Evolutionary conservation across 192 early-diverging fungal genomes (phyloP), one percentile per base, ranked within the genome.

Genomic region (Coemansia sp.): DNA sequence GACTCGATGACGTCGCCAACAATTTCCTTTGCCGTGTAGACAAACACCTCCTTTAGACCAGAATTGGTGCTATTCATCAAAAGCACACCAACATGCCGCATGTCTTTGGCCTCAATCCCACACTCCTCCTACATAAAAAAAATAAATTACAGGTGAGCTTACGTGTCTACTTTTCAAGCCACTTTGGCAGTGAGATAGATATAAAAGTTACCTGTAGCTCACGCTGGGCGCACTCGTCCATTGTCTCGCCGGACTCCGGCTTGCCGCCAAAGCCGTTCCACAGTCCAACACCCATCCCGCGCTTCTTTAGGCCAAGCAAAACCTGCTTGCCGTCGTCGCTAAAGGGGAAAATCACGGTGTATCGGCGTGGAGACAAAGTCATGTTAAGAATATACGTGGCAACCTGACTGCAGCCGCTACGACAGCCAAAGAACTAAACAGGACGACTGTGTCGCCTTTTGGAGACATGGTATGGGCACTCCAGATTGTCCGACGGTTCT

Each of bases 191-290:
- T 16, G 42, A 32, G 2, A 6, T 33, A 44, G 32, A 35, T 21
- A 46, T 23, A 65, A 59, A 13, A 68, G 30, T 28, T 68, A 78
- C 86, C 74, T 87, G 66, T 19, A 92, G 75, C 46, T 93, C 92
- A 4, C 92, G 86, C 2, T 69, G 60, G 1, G 92, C 89, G 43
- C 87, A 89, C 59, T 89, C 64, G 30, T 78, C 66, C 7, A 90
- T 70, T 4, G 90, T 89, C 67, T 94, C 91, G 19, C 86, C 87
- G 6, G 72, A 42, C 52, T 94, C 91, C 3, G 88, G 78, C 68
- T 94, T 94, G 19, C 92, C 92, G 35, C 92, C 92, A 69, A 94
- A 94, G 6, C 91, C 90, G 38, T 91, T 93, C 83, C 83, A 91
- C 32, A 84, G 80, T 17, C 87, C 86, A 21, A 74, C 78, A 43